A percentile compares a stretch with the other conserved stretches of the same genome.
phyloP scores from a whole-genome alignment of 805 yeast species.

The Maudiozyma serrabonitensis region DNA sequence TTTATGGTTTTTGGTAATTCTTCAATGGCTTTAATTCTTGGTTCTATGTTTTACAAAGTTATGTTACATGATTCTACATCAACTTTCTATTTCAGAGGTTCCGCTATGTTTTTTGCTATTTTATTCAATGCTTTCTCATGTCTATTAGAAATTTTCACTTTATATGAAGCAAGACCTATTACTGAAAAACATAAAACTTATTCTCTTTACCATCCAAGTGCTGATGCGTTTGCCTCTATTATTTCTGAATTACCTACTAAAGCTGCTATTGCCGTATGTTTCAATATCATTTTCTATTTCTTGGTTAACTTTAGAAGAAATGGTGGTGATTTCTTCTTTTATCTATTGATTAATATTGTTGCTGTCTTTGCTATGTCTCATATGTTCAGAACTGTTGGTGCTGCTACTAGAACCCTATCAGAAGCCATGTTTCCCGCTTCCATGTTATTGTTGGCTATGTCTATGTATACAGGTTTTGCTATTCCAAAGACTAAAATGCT shows the following conservation, averaged over 20 bases:
- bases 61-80: constrained; percentile 27
- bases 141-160: constrained; percentile 42
- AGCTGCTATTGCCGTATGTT: constrained; percentile 33
- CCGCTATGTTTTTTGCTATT: constrained; percentile 55
- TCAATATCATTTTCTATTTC: constrained; percentile 44
- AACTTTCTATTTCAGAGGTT: constrained; percentile 43
- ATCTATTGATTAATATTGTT: constrained; percentile 33
- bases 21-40: constrained; percentile 41
- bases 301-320: constrained; percentile 42
- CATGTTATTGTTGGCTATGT: constrained; percentile 30
- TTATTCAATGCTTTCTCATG: constrained; percentile 56
- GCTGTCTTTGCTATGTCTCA: constrained; percentile 49
- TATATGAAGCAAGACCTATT: constrained; percentile 46
- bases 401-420: constrained; percentile 30
- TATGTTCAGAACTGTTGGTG: constrained; percentile 35
- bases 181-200: constrained; percentile 50
- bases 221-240: constrained; percentile 55
- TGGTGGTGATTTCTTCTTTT: constrained; percentile 50
- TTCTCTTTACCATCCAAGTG: constrained; percentile 51
- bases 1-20: constrained; percentile 35
- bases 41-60: constrained; percentile 28
- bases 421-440: constrained; percentile 40
- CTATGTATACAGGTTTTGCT: constrained; percentile 36
- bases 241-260: constrained; percentile 50
- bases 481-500: constrained; percentile 35